phyloP scores from a whole-genome alignment of 768 basidiomycete species.

The Boletus subcaerulescens region DNA sequence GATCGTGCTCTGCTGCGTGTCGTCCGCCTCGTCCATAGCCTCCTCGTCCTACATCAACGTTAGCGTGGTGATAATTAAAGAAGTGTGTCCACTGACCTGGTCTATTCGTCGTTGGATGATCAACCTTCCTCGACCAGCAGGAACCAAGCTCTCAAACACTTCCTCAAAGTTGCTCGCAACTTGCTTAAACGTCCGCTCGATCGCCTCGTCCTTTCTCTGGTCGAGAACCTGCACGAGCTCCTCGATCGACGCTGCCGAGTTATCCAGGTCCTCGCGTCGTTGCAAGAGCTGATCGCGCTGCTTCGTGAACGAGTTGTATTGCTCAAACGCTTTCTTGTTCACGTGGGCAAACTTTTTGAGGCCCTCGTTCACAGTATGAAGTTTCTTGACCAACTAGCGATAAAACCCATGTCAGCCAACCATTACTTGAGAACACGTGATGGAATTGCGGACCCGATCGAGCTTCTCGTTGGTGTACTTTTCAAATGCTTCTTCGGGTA shows the following conservation, averaged over 20 bases:
- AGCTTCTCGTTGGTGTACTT: conserved; percentile 88
- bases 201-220: conserved; percentile 97
- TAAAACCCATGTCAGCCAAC: conserved; percentile 1
- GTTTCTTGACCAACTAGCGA: conserved; percentile 80
- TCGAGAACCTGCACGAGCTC: conserved; percentile 93
- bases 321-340: conserved; percentile 99
- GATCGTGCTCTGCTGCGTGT: conserved; percentile 69
- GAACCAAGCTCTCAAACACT: conserved; percentile 94
- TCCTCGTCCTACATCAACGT: conserved; percentile 52
- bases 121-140: conserved; percentile 84
- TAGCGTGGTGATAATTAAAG: background rate
- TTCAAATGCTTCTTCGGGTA: conserved; percentile 96
- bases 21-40: conserved; percentile 67
- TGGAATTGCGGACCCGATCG: conserved; percentile 64
- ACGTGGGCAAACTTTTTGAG: conserved; percentile 97
- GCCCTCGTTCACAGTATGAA: conserved; percentile 90
- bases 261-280: conserved; percentile 88
- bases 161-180: conserved; percentile 97
- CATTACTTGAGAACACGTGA: background rate
- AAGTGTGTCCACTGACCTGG: conserved; percentile 44
- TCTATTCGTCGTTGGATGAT: conserved; percentile 93
- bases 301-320: conserved; percentile 97
- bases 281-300: conserved; percentile 88
- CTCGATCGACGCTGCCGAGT: conserved; percentile 84
- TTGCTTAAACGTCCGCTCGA: conserved; percentile 97